Conservation (phyloP, 768 basidiomycete species). For the Lenzites betulinus region DNA sequence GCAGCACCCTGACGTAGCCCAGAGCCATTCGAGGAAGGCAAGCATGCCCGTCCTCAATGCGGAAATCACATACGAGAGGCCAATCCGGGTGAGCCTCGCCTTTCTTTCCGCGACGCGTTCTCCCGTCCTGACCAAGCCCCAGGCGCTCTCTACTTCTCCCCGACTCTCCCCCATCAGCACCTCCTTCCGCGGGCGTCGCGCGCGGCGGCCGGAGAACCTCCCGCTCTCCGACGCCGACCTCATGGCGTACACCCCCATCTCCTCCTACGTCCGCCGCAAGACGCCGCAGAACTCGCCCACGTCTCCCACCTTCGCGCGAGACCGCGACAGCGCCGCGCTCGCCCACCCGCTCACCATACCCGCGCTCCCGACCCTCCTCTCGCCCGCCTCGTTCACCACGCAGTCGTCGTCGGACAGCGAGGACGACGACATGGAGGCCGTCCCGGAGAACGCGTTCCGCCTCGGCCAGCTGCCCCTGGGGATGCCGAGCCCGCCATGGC, state of each 20-base stretch:
- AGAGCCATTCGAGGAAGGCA: conserved; percentile 33
- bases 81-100: conserved; percentile 28
- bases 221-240: conserved; percentile 30
- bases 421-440: conserved; percentile 29
- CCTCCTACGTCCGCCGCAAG: conserved; percentile 76
- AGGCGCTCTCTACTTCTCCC: conserved; percentile 36
- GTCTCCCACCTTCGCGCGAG: conserved; percentile 59
- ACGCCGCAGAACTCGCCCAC: conserved; percentile 75
- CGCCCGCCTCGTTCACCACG: conserved; percentile 15
- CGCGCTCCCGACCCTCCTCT: conserved; percentile 51
- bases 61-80: conserved; percentile 23
- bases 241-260: conserved; percentile 63
- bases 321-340: conserved; percentile 32
- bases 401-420: conserved; percentile 33
- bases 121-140: neutral
- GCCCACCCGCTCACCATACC: conserved; percentile 63
- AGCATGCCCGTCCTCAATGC: conserved; percentile 33
- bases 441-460: conserved; percentile 7
- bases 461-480: conserved; percentile 15
- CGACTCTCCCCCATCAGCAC: conserved; percentile 25
- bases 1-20: conserved; percentile 9
- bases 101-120: neutral
- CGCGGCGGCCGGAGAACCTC: conserved; percentile 28
- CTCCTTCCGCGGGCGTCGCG: conserved; percentile 24
- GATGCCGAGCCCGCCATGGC: conserved; percentile 15